Percentiles rank a stretch among this genome's conserved stretches.
Conservation (phyloP, 2,329 filamentous ascomycete species). For the Colletotrichum chrysophilum region DNA sequence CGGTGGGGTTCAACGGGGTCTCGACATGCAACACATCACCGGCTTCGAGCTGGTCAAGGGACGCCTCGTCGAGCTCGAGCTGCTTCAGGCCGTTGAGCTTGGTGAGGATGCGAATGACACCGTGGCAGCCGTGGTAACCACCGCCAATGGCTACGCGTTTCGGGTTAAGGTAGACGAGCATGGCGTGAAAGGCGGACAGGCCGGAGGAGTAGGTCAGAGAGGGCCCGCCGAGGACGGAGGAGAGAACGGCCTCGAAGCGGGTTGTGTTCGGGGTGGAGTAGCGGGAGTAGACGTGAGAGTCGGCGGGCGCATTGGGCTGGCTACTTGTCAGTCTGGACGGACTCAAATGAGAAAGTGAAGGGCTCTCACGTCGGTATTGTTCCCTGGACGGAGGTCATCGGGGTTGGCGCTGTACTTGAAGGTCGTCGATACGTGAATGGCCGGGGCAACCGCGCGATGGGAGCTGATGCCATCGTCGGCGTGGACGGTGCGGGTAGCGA, state of each 20-base stretch:
- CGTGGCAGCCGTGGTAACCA: conserved; percentile 95
- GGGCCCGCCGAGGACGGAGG: conserved; percentile 72
- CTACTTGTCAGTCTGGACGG: background rate
- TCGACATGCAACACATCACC: conserved; percentile 92
- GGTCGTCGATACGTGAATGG: conserved; percentile 90
- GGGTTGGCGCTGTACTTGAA: conserved; percentile 82
- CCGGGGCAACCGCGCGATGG: conserved; percentile 82
- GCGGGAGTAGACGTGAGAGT: conserved; percentile 85
- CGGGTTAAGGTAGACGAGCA: conserved; percentile 85
- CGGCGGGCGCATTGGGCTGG: conserved; percentile 55
- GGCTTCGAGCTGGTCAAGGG: conserved; percentile 64
- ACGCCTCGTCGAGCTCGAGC: conserved; percentile 60
- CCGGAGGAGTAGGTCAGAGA: conserved; percentile 83
- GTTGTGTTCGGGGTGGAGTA: conserved; percentile 79
- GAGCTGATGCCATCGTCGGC: conserved; percentile 79
- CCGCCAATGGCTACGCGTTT: conserved; percentile 80
- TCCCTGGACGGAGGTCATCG: conserved; percentile 59
- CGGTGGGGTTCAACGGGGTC: conserved; percentile 91
- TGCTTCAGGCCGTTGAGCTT: conserved; percentile 78
- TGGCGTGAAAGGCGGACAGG: conserved; percentile 85
- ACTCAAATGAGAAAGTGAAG: background rate
- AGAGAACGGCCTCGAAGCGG: conserved; percentile 84
- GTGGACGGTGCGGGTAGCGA: conserved; percentile 79
- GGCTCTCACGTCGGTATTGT: conserved; percentile 59
- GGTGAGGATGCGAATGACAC: conserved; percentile 75